Percentiles rank a stretch among this genome's conserved stretches.
phyloP scores from a whole-genome alignment of 495 filamentous ascomycete species.

The Aspergillus asperescens region DNA sequence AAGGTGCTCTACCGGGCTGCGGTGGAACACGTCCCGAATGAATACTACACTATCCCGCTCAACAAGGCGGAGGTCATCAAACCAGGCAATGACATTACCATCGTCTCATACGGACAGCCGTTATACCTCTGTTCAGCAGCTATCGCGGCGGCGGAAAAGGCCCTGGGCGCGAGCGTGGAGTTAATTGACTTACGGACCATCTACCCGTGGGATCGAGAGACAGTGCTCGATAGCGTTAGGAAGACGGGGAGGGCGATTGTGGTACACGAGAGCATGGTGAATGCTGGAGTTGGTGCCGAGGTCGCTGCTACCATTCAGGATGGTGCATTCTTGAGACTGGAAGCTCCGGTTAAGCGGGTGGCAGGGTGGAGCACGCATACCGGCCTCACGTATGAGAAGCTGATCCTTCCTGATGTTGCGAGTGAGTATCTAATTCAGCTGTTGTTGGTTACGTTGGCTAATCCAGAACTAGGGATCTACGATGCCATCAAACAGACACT shows the following conservation, averaged over 20 bases:
- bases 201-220: slow-evolving; percentile 91
- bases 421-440: slow-evolving; percentile 54
- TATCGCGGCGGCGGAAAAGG: slow-evolving; percentile 73
- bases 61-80: slow-evolving; percentile 87
- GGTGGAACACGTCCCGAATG: slow-evolving; percentile 87
- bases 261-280: slow-evolving; percentile 94
- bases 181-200: slow-evolving; percentile 88
- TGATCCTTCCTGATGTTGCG: slow-evolving; percentile 85
- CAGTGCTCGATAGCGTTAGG: slow-evolving; percentile 73
- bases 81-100: slow-evolving; percentile 74
- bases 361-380: slow-evolving; percentile 90
- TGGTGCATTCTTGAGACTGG: slow-evolving; percentile 76
- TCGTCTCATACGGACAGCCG: slow-evolving; percentile 89
- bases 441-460: neutral
- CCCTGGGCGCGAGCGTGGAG: slow-evolving; percentile 74
- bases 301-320: slow-evolving; percentile 91
- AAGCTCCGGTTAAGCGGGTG: slow-evolving; percentile 87
- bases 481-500: slow-evolving; percentile 57
- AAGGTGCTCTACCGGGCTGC: slow-evolving; percentile 94
- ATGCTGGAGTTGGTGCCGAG: slow-evolving; percentile 90
- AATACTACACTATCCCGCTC: slow-evolving; percentile 75
- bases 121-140: slow-evolving; percentile 82
- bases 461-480: slow-evolving; percentile 49
- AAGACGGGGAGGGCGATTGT: slow-evolving; percentile 90
- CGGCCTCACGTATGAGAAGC: slow-evolving; percentile 75